Evolutionary conservation across 2,329 filamentous ascomycete genomes (phyloP).

Genomic region (Neofusicoccum kwambonambiense): DNA sequence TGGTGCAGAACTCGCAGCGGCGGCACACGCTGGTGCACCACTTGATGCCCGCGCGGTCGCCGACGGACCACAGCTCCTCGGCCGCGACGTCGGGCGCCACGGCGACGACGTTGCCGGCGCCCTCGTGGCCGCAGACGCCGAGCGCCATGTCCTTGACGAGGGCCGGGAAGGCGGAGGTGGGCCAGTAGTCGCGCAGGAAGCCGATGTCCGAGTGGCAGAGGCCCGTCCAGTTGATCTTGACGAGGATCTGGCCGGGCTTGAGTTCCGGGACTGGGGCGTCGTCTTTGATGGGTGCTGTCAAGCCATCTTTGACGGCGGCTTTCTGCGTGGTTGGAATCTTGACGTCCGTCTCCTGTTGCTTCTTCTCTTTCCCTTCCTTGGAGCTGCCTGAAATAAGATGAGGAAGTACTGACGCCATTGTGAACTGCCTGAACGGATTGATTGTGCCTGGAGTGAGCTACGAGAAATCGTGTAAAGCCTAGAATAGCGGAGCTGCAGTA

Average conservation of each 20-base stretch:
- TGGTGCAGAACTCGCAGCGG: constrained; percentile 51
- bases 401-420: background rate
- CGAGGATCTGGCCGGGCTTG: constrained; percentile 52
- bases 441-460: background rate
- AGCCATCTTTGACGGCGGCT: constrained; percentile 37
- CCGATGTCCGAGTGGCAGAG: constrained; percentile 59
- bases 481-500: background rate
- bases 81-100: constrained; percentile 31
- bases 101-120: constrained; percentile 57
- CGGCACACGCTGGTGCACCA: constrained; percentile 53
- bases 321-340: constrained; percentile 34
- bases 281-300: constrained; percentile 29
- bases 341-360: constrained; percentile 21
- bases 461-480: background rate
- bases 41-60: constrained; percentile 55
- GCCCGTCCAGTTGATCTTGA: constrained; percentile 58
- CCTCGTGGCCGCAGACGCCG: constrained; percentile 49
- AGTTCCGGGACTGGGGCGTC: constrained; percentile 22
- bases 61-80: constrained; percentile 46
- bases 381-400: background rate
- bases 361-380: background rate
- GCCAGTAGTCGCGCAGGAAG: constrained; percentile 56
- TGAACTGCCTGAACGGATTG: background rate
- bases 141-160: background rate
- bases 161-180: constrained; percentile 37